Evolutionary conservation across 352 stramenopile genomes (phyloP).

Genomic region (Sclerospora graminicola): DNA sequence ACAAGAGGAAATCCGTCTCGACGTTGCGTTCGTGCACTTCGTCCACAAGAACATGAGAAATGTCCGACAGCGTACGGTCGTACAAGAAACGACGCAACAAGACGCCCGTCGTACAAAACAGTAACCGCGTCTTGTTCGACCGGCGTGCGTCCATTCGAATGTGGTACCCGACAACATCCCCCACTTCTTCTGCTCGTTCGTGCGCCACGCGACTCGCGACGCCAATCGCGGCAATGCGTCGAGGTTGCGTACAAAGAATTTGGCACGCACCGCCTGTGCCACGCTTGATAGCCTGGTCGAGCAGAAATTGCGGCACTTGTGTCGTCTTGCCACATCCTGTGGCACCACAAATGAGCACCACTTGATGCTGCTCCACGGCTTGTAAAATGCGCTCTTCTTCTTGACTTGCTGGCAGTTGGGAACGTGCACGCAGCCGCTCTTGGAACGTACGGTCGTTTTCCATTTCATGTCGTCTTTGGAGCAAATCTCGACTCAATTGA

Average conservation of each 20-base stretch:
- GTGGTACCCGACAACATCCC: conserved; percentile 89
- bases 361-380: conserved; percentile 59
- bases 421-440: conserved; percentile 42
- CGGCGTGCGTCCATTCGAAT: conserved; percentile 92
- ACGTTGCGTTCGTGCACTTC: conserved; percentile 97
- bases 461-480: conserved; percentile 34
- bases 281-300: conserved; percentile 88
- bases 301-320: conserved; percentile 95
- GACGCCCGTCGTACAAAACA: conserved; percentile 95
- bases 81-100: conserved; percentile 89
- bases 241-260: conserved; percentile 95
- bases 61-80: conserved; percentile 75
- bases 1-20: conserved; percentile 94
- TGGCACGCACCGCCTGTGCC: conserved; percentile 82
- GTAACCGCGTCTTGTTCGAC: conserved; percentile 80
- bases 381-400: conserved; percentile 51
- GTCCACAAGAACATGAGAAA: conserved; percentile 98
- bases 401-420: conserved; percentile 45
- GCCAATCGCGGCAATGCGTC: conserved; percentile 92
- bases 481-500: conserved; percentile 33
- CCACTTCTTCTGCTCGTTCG: conserved; percentile 86
- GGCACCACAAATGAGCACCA: conserved; percentile 92
- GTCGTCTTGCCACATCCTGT: conserved; percentile 94
- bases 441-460: conserved; percentile 33
- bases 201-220: conserved; percentile 92